These are phyloP conservation scores for Penicillium egyptiacum DNA, from an alignment of 495 filamentous ascomycete genomes.

Conservation along the genomic window DNA sequence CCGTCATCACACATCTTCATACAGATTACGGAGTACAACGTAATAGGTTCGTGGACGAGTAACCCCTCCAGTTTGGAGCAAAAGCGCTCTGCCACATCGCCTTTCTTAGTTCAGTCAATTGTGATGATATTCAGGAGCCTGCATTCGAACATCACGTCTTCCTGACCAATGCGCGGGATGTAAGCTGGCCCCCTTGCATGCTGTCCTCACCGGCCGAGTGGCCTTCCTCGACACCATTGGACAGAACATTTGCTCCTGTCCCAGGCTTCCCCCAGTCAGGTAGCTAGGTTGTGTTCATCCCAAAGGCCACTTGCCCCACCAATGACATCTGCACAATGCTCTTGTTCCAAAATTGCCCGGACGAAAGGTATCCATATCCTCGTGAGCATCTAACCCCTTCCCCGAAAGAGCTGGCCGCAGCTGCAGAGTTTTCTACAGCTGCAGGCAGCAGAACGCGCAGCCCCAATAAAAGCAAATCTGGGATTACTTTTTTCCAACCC, in stretches of 20 bases:
- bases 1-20: constrained; percentile 20
- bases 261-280: neutral
- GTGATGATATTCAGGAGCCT: constrained; percentile 12
- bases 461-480: neutral
- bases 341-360: constrained; percentile 5
- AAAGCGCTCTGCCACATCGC: neutral
- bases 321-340: constrained; percentile 1
- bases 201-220: constrained; percentile 6
- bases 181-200: constrained; percentile 24
- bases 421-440: neutral
- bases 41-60: neutral
- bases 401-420: neutral
- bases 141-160: constrained; percentile 5
- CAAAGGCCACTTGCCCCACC: neutral
- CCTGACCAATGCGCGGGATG: constrained; percentile 18
- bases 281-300: constrained; percentile 7
- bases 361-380: constrained; percentile 4
- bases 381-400: constrained; percentile 4
- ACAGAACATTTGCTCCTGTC: constrained; percentile 8
- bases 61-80: neutral
- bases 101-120: neutral
- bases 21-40: neutral
- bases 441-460: neutral
- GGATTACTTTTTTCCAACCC: neutral
- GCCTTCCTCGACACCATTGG: constrained; percentile 9